These are phyloP conservation scores for Rhodotorula graminis DNA, from an alignment of 768 basidiomycete species.

Conservation along the genomic window DNA sequence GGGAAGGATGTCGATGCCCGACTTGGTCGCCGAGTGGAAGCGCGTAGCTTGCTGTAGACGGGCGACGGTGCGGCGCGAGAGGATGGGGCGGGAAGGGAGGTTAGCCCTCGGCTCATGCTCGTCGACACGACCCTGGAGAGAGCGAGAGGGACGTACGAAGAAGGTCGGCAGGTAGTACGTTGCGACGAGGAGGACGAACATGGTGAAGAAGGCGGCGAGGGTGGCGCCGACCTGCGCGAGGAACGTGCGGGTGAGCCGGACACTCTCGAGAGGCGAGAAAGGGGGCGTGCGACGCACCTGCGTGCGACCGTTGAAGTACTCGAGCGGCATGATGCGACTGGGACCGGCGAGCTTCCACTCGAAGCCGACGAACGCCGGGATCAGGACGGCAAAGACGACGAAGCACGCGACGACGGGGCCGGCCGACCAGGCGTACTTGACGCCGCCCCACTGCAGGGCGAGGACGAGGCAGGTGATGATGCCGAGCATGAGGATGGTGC, in stretches of 20 bases:
- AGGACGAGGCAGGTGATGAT: constrained; percentile 51
- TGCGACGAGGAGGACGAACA: constrained; percentile 15
- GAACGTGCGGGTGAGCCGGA: background rate
- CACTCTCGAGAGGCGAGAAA: background rate
- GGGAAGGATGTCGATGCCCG: constrained; percentile 17
- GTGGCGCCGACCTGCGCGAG: constrained; percentile 38
- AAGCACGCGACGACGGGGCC: constrained; percentile 38
- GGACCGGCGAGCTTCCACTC: constrained; percentile 46
- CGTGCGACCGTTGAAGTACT: constrained; percentile 44
- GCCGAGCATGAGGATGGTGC: constrained; percentile 49
- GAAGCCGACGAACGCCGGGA: constrained; percentile 46
- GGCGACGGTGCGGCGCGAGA: no score
- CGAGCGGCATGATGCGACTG: constrained; percentile 49
- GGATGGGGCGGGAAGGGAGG: background rate
- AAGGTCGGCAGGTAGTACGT: constrained; percentile 40
- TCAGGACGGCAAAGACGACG: constrained; percentile 45
- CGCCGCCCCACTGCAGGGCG: constrained; percentile 54
- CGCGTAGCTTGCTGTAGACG: background rate
- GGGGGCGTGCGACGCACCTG: background rate
- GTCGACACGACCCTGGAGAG: background rate
- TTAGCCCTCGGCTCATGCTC: no score
- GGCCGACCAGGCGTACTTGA: constrained; percentile 44
- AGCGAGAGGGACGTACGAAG: background rate
- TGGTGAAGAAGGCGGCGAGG: constrained; percentile 43
- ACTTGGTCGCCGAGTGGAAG: background rate